Conservation (phyloP, 371 early-diverging fungal genomes). For the Mucor ambiguus region DNA sequence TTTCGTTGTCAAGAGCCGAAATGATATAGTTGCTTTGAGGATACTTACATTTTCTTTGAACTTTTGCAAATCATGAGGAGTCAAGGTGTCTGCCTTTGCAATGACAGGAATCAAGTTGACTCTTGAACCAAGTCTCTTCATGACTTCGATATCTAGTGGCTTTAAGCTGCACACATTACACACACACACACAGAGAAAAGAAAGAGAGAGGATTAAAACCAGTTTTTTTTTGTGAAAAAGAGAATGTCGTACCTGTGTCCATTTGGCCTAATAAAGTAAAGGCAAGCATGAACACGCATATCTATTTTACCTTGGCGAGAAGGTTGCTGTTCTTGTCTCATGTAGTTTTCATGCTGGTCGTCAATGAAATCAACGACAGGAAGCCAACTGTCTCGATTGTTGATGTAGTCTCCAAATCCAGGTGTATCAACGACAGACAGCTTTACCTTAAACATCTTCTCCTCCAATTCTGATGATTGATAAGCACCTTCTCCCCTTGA, state of each 20-base stretch:
- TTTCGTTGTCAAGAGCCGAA: background rate
- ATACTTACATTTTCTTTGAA: conserved; percentile 71
- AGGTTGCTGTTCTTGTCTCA: conserved; percentile 67
- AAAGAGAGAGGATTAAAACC: background rate
- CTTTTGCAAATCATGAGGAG: conserved; percentile 73
- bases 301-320: conserved; percentile 63
- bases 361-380: conserved; percentile 84
- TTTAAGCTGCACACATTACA: conserved; percentile 61
- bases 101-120: conserved; percentile 90
- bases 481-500: background rate
- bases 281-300: conserved; percentile 76
- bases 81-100: conserved; percentile 73
- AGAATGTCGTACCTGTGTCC: conserved; percentile 53
- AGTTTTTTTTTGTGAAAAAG: conserved; percentile 23
- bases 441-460: conserved; percentile 93
- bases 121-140: conserved; percentile 81
- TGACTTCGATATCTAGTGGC: conserved; percentile 91
- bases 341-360: conserved; percentile 89
- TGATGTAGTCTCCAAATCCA: conserved; percentile 88
- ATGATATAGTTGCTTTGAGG: too few relatives aligned
- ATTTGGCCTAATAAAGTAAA: conserved; percentile 88
- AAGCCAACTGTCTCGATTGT: conserved; percentile 71
- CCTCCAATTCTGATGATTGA: conserved; percentile 81
- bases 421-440: conserved; percentile 92
- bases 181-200: background rate